These are phyloP conservation scores for Podila horticola DNA, from an alignment of 192 early-diverging fungal genomes.

Conservation along the genomic window DNA sequence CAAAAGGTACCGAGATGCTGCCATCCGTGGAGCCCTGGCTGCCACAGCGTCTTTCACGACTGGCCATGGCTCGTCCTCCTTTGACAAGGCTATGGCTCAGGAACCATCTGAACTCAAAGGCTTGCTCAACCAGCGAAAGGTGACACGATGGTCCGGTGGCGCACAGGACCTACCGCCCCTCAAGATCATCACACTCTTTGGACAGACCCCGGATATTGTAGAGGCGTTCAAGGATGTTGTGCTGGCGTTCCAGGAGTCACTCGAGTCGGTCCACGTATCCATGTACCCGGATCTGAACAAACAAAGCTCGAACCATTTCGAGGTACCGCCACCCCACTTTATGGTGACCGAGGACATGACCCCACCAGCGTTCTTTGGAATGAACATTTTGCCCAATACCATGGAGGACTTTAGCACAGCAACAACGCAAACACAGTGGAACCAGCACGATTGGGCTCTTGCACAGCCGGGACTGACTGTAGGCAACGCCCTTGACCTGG, in stretches of 20 bases:
- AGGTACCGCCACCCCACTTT: conserved; percentile 16
- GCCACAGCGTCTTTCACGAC: background rate
- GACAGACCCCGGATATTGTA: conserved; percentile 25
- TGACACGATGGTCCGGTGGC: background rate
- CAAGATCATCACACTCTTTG: conserved; percentile 33
- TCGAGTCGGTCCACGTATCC: conserved; percentile 30
- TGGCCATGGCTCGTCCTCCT: background rate
- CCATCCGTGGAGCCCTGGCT: too few relatives aligned
- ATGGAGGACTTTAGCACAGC: background rate
- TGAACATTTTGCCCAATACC: conserved; percentile 2
- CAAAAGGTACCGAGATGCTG: background rate
- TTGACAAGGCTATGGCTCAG: background rate
- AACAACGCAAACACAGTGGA: background rate
- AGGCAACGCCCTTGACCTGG: background rate
- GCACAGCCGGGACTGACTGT: too few relatives aligned
- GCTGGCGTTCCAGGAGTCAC: conserved; percentile 30
- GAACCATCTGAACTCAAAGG: background rate
- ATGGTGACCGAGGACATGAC: background rate
- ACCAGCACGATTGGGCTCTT: background rate
- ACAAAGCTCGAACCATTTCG: conserved; percentile 2
- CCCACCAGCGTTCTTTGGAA: conserved; percentile 11
- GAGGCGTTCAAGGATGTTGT: conserved; percentile 35
- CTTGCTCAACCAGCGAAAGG: background rate
- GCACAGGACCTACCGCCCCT: conserved; percentile 11
- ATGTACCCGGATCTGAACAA: conserved; percentile 40